Conservation (phyloP, 176 grass and related monocot species). For the Rhynchospora pubera region DNA sequence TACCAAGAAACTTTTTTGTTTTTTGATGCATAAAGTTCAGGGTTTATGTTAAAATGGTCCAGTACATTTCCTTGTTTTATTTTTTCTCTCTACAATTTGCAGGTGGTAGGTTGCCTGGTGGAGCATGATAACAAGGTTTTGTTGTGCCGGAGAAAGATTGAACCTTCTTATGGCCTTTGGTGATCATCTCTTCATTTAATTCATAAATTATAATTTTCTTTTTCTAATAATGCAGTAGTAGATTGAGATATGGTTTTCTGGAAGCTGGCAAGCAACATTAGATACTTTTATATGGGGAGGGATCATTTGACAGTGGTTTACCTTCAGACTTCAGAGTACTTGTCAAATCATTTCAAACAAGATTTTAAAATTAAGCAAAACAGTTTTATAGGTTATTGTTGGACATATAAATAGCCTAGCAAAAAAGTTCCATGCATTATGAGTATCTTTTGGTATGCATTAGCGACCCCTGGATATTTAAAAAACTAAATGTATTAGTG, state of each 20-base stretch:
- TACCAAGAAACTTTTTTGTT: background rate
- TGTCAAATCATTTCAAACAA: background rate
- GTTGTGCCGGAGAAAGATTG: constrained; percentile 93
- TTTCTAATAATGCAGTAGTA: background rate
- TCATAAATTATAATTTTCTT: background rate
- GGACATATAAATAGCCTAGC: background rate
- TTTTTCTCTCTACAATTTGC: background rate
- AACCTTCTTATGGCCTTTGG: constrained; percentile 93
- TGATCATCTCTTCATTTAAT: constrained; percentile 25
- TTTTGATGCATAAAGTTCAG: background rate
- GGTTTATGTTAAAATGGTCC: background rate
- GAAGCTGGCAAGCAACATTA: background rate
- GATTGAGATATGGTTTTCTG: background rate
- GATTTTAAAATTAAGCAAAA: background rate
- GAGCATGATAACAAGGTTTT: constrained; percentile 93
- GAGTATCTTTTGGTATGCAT: background rate
- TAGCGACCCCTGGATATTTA: no score
- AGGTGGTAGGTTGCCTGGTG: constrained; percentile 96
- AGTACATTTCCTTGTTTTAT: background rate
- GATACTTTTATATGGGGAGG: background rate
- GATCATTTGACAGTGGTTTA: background rate
- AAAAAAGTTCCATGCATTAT: background rate
- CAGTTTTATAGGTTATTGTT: background rate
- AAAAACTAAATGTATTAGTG: no score
- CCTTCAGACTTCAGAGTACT: background rate